A percentile compares a stretch with the other conserved stretches of the same genome.
Evolutionary conservation across 1,284 basidiomycete genomes (phyloP).

Genomic region (Leccinum pachyderme): DNA sequence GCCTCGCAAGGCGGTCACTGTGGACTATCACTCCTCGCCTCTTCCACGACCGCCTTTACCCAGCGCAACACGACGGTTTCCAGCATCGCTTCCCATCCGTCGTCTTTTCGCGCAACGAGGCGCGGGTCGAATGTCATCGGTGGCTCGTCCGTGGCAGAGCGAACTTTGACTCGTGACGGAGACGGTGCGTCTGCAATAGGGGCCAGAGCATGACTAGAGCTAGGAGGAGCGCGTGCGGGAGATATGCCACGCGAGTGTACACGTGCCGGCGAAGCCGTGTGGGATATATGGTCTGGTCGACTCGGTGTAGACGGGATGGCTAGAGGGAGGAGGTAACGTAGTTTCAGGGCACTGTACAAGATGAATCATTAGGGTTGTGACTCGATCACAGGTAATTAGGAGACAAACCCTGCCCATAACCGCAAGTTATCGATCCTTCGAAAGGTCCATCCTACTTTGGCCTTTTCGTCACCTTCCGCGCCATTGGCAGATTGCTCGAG

Average conservation of each 20-base stretch:
- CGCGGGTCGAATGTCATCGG: constrained; percentile 65
- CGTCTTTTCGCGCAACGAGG: constrained; percentile 67
- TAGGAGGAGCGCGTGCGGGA: constrained; percentile 19
- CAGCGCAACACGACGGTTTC: constrained; percentile 60
- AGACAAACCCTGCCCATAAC: constrained; percentile 75
- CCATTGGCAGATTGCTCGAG: constrained; percentile 48
- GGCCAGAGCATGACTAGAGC: constrained; percentile 8
- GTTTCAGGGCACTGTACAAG: constrained; percentile 65
- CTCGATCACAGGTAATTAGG: not conserved
- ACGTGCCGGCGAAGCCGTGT: constrained; percentile 23
- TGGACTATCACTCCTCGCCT: constrained; percentile 49
- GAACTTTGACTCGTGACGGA: constrained; percentile 18
- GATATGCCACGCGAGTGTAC: constrained; percentile 22
- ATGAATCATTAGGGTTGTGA: not conserved
- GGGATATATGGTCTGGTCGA: constrained; percentile 28
- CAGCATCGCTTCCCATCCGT: constrained; percentile 81
- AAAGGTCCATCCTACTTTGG: constrained; percentile 71
- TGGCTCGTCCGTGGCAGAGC: constrained; percentile 27
- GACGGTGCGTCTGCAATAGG: constrained; percentile 9
- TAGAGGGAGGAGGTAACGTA: constrained; percentile 75
- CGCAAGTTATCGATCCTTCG: constrained; percentile 79
- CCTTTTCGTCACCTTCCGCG: constrained; percentile 36
- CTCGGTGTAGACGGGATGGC: constrained; percentile 46
- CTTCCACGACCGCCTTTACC: constrained; percentile 67
- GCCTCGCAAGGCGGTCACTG: constrained; percentile 24